Evolutionary conservation across 2,329 filamentous ascomycete genomes (phyloP).

Genomic region (Aphanoascus verrucosus): DNA sequence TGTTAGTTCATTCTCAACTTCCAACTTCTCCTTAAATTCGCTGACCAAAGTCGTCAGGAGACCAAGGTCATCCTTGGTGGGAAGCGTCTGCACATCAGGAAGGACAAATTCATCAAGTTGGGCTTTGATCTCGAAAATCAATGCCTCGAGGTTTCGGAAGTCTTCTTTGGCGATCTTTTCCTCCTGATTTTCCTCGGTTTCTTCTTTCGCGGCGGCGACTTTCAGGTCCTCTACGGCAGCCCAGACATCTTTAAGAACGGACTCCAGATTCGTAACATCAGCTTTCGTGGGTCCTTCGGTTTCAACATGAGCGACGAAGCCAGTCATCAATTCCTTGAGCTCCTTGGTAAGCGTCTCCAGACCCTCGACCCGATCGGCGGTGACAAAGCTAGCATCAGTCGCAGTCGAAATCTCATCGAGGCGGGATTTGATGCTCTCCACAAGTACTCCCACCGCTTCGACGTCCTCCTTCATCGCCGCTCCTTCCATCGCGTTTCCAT

Average conservation of each 20-base stretch:
- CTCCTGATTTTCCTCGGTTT: conserved; percentile 42
- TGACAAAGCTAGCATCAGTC: conserved; percentile 58
- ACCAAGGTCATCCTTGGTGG: conserved; percentile 65
- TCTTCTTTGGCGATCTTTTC: conserved; percentile 70
- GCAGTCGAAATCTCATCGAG: conserved; percentile 64
- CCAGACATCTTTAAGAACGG: conserved; percentile 67
- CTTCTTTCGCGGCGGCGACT: conserved; percentile 32
- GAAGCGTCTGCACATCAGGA: conserved; percentile 58
- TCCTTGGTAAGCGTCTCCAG: conserved; percentile 61
- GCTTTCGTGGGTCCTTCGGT: conserved; percentile 61
- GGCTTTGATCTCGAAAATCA: conserved; percentile 75
- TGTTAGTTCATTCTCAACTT: conserved; percentile 59
- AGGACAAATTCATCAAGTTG: conserved; percentile 63
- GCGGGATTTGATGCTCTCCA: conserved; percentile 79
- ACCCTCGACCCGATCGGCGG: conserved; percentile 48
- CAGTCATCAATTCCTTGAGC: conserved; percentile 60
- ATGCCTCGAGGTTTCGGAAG: conserved; percentile 65
- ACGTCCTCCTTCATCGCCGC: conserved; percentile 69
- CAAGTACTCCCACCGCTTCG: conserved; percentile 77
- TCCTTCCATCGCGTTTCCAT: conserved; percentile 30
- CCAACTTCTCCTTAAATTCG: conserved; percentile 44
- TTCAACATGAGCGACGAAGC: conserved; percentile 57
- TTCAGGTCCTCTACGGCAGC: conserved; percentile 62
- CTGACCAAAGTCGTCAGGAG: conserved; percentile 60
- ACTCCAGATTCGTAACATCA: conserved; percentile 63